Evolutionary conservation across 371 early-diverging fungal species (phyloP).

Genomic region (Mucor mucedo): DNA sequence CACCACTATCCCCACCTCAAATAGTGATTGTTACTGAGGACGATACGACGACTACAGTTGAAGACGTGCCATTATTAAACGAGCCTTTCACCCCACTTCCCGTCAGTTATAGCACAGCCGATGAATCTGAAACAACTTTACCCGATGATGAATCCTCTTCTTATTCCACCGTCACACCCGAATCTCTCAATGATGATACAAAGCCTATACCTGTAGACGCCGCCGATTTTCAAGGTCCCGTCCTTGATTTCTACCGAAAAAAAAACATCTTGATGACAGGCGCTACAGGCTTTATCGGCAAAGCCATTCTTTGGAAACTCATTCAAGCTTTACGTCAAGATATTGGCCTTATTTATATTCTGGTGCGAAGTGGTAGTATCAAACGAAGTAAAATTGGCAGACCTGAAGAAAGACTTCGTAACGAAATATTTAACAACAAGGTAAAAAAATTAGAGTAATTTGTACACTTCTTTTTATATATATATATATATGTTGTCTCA

Average conservation of each 20-base stretch:
- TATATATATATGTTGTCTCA: not conserved
- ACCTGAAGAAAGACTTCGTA: conserved; percentile 48
- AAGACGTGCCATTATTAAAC: conserved; percentile 2
- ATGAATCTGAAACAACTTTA: conserved; percentile 13
- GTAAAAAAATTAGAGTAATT: conserved; percentile 16
- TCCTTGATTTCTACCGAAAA: conserved; percentile 38
- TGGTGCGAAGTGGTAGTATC: conserved; percentile 53
- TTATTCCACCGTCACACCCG: conserved; percentile 20
- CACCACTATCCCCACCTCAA: conserved; percentile 1
- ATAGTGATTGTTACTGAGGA: conserved; percentile 5
- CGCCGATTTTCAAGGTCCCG: conserved; percentile 29
- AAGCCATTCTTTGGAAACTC: conserved; percentile 61
- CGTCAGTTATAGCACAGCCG: not conserved
- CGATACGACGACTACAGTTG: not conserved
- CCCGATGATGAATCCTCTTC: conserved; percentile 19
- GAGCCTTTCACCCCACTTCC: conserved; percentile 14
- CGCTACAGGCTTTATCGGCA: conserved; percentile 68
- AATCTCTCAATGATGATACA: conserved; percentile 23
- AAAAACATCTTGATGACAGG: conserved; percentile 62
- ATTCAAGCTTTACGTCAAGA: conserved; percentile 42
- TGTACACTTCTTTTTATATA: not conserved
- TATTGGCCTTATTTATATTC: conserved; percentile 44
- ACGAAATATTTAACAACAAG: conserved; percentile 51
- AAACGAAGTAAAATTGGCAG: conserved; percentile 55
- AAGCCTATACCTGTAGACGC: conserved; percentile 12